Conservation (phyloP, 2,329 filamentous ascomycete species). For the Microsporum audouinii region DNA sequence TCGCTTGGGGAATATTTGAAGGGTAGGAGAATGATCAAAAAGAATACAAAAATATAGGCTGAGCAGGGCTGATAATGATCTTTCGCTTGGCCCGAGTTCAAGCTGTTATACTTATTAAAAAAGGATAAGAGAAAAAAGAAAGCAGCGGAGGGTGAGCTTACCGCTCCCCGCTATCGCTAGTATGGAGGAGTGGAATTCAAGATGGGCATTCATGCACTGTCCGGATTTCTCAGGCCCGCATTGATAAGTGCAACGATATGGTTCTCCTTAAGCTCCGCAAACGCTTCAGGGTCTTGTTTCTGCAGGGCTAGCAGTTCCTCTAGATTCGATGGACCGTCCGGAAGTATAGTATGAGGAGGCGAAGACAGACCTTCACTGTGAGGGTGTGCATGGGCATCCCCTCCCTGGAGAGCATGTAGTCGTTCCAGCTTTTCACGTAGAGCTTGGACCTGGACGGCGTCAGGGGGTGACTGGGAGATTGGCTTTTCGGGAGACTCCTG, state of each 20-base stretch:
- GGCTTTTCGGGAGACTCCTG: slow-evolving; percentile 30
- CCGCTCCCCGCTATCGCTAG: background rate
- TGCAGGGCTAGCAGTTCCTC: slow-evolving; percentile 36
- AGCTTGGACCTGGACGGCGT: slow-evolving; percentile 36
- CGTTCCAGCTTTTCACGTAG: slow-evolving; percentile 35
- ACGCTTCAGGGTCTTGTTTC: slow-evolving; percentile 34
- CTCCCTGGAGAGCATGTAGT: slow-evolving; percentile 30
- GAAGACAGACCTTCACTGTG: slow-evolving; percentile 26
- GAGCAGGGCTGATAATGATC: background rate
- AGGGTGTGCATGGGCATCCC: slow-evolving; percentile 8
- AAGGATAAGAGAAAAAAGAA: background rate
- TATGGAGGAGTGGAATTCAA: background rate
- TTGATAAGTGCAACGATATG: slow-evolving; percentile 39
- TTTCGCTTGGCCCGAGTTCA: background rate
- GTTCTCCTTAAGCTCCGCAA: slow-evolving; percentile 34
- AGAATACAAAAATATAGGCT: background rate
- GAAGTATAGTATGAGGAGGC: slow-evolving; percentile 29
- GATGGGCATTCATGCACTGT: slow-evolving; percentile 1
- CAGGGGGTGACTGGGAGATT: slow-evolving; percentile 24
- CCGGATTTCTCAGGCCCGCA: slow-evolving; percentile 23
- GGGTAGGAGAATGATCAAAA: background rate
- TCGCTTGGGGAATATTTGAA: background rate
- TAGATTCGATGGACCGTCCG: slow-evolving; percentile 35
- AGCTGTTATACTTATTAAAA: background rate
- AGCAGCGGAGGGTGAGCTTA: background rate